Conservation (phyloP, 495 filamentous ascomycete genomes). For the Podospora conica region DNA sequence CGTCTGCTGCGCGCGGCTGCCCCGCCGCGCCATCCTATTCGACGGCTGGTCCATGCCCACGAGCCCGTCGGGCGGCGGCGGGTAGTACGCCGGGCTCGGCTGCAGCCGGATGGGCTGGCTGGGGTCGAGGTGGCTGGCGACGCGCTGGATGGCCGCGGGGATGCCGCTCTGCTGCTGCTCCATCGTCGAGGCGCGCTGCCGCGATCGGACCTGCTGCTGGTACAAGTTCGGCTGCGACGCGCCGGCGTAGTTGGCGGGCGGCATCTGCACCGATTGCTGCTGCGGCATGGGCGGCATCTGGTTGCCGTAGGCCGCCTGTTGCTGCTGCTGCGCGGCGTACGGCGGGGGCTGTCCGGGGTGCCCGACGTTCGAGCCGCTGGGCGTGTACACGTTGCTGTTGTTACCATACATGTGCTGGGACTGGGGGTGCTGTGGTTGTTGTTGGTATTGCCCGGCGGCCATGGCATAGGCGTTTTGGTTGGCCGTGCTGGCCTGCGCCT, state of each 20-base stretch:
- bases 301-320: constrained; percentile 52
- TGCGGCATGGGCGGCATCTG: constrained; percentile 60
- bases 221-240: constrained; percentile 64
- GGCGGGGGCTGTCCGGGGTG: constrained; percentile 74
- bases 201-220: constrained; percentile 56
- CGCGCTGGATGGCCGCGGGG: constrained; percentile 84
- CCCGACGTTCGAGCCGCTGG: constrained; percentile 40
- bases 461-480: constrained; percentile 46
- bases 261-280: constrained; percentile 59
- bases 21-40: constrained; percentile 67
- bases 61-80: constrained; percentile 84
- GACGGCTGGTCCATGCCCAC: constrained; percentile 44
- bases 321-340: constrained; percentile 58
- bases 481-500: constrained; percentile 52
- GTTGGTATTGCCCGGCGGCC: constrained; percentile 35
- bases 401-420: constrained; percentile 63
- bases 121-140: constrained; percentile 95
- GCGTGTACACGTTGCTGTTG: constrained; percentile 60
- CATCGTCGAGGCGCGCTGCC: constrained; percentile 92
- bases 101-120: constrained; percentile 90
- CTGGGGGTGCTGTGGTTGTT: constrained; percentile 36
- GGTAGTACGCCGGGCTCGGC: constrained; percentile 96
- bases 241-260: constrained; percentile 57
- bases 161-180: constrained; percentile 89
- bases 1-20: constrained; percentile 63